Evolutionary conservation across 2,329 filamentous ascomycete species (phyloP).

Genomic region (Lecanicillium sp.): DNA sequence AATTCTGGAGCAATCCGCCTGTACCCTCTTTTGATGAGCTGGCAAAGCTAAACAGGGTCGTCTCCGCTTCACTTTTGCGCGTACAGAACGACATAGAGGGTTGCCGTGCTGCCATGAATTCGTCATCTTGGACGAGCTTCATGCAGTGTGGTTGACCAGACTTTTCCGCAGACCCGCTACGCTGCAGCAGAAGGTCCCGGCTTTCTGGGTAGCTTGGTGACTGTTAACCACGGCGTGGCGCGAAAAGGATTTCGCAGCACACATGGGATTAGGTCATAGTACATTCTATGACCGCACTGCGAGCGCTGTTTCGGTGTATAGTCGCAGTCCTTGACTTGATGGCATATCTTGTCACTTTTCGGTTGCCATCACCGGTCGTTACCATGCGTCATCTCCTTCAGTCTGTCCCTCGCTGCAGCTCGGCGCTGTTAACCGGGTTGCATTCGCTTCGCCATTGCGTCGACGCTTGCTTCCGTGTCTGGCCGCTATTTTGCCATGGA

Average conservation of each 20-base stretch:
- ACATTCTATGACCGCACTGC: too few relatives aligned
- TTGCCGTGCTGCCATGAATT: neutral
- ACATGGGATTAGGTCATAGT: too few relatives aligned
- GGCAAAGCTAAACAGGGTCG: neutral
- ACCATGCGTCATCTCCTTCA: too few relatives aligned
- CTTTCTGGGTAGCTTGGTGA: neutral
- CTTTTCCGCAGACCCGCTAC: neutral
- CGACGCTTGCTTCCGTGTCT: neutral
- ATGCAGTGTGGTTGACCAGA: neutral
- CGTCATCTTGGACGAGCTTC: neutral
- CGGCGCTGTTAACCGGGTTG: neutral
- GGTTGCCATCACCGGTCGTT: too few relatives aligned
- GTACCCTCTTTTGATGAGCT: constrained; percentile 6
- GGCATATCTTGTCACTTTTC: too few relatives aligned
- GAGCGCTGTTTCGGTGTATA: too few relatives aligned
- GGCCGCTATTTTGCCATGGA: neutral
- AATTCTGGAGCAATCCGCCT: neutral
- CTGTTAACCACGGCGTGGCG: neutral
- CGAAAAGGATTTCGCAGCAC: too few relatives aligned
- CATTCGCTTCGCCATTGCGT: neutral
- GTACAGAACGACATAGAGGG: neutral
- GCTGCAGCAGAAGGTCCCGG: neutral
- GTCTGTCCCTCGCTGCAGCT: too few relatives aligned
- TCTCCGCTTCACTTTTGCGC: neutral
- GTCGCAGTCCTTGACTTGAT: too few relatives aligned